Percentiles rank a stretch among this genome's conserved stretches.
These are phyloP conservation scores for Xylaria sp. DNA, from an alignment of 2,329 filamentous ascomycete species.

Conservation along the genomic window DNA sequence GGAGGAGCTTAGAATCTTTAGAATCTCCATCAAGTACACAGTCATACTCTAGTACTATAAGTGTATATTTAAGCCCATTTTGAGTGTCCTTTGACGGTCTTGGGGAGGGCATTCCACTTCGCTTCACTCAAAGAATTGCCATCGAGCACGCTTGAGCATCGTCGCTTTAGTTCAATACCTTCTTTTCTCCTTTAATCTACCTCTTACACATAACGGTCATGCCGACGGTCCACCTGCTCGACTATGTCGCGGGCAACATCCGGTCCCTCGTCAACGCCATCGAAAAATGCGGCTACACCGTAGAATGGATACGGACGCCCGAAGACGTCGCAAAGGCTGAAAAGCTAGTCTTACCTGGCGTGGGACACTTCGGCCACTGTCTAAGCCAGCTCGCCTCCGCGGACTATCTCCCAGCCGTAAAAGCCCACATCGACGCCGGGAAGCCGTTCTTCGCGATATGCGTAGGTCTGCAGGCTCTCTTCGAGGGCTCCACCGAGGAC, in stretches of 20 bases:
- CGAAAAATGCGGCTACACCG: slow-evolving; percentile 89
- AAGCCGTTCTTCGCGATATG: slow-evolving; percentile 99
- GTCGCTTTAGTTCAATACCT: neutral
- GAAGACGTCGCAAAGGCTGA: slow-evolving; percentile 85
- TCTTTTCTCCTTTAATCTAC: neutral
- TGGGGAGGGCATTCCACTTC: neutral
- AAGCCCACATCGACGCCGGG: slow-evolving; percentile 81
- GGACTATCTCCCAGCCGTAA: slow-evolving; percentile 83
- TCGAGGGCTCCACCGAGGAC: slow-evolving; percentile 83
- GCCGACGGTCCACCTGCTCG: slow-evolving; percentile 77
- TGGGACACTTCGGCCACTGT: slow-evolving; percentile 98
- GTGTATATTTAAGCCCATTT: neutral
- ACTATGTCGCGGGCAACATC: slow-evolving; percentile 97
- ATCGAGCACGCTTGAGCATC: neutral
- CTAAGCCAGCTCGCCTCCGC: slow-evolving; percentile 81
- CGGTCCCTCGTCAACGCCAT: slow-evolving; percentile 97
- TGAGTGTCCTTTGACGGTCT: neutral
- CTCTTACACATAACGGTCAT: slow-evolving; percentile 50
- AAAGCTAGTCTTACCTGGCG: slow-evolving; percentile 94
- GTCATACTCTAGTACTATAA: neutral
- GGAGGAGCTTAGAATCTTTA: neutral
- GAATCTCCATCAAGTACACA: neutral
- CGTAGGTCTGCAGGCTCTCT: slow-evolving; percentile 90
- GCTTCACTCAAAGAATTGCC: neutral
- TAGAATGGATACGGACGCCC: slow-evolving; percentile 89